phyloP scores from a whole-genome alignment of 805 yeast species.

The Metschnikowia colocasiae region DNA sequence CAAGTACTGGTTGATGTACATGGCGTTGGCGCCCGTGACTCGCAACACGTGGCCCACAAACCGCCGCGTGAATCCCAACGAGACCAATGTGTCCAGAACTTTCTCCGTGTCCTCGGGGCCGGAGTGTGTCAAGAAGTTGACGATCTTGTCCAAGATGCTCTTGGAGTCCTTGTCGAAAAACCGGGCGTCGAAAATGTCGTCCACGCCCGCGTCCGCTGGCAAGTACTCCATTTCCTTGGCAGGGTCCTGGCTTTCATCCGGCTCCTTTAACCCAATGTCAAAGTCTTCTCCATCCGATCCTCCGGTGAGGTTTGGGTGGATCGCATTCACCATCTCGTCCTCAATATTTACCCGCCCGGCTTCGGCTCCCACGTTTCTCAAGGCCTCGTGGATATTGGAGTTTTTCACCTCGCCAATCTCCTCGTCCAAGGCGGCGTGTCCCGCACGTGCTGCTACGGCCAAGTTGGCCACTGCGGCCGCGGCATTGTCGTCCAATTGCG shows the following conservation, averaged over 20 bases:
- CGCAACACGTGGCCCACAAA: constrained; percentile 18
- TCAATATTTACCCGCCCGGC: constrained; percentile 15
- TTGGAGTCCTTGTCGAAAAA: constrained; percentile 12
- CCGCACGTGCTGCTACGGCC: constrained; percentile 16
- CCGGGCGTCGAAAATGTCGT: constrained; percentile 11
- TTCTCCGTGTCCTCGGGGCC: constrained; percentile 11
- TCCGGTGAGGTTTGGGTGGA: constrained; percentile 17
- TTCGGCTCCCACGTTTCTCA: constrained; percentile 16
- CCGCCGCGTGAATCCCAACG: constrained; percentile 14
- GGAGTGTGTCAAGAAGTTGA: constrained; percentile 7
- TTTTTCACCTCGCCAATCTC: constrained; percentile 33
- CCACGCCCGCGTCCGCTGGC: constrained; percentile 9
- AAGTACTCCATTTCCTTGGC: constrained; percentile 12
- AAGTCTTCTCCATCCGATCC: constrained; percentile 9
- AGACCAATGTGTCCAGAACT: constrained; percentile 10
- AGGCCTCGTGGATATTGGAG: constrained; percentile 20
- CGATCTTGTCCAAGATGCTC: constrained; percentile 8
- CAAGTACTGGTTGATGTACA: constrained; percentile 13
- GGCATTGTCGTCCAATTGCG: constrained; percentile 13
- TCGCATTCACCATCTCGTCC: constrained; percentile 14
- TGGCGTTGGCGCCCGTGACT: constrained; percentile 17
- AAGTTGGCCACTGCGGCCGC: constrained; percentile 20
- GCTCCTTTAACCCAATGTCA: constrained; percentile 12
- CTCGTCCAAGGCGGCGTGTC: constrained; percentile 30
- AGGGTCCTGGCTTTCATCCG: constrained; percentile 13